Evolutionary conservation across 768 basidiomycete genomes (phyloP).

Genomic region (Hemileccinum impolitum): DNA sequence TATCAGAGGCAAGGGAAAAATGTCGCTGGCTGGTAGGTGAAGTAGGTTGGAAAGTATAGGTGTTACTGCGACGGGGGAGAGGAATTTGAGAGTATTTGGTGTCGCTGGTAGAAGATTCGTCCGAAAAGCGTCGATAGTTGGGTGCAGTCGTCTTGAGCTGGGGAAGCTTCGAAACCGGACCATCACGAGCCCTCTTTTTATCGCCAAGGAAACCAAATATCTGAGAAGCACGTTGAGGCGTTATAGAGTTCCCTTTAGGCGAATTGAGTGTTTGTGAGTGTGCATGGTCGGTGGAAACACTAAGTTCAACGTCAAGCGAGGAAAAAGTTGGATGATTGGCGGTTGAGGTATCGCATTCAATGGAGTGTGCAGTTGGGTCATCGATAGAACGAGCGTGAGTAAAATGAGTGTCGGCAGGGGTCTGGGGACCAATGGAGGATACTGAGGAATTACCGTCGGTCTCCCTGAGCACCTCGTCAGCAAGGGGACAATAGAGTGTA

Average conservation of each 20-base stretch:
- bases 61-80: conserved; percentile 9
- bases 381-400: conserved; percentile 38
- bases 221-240: conserved; percentile 68
- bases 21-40: conserved; percentile 11
- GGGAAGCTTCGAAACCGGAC: conserved; percentile 32
- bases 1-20: conserved; percentile 14
- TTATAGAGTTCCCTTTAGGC: conserved; percentile 43
- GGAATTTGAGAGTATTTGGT: conserved; percentile 19
- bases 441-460: conserved; percentile 41
- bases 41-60: conserved; percentile 10
- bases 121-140: conserved; percentile 21
- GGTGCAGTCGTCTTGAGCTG: conserved; percentile 25
- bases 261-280: conserved; percentile 14
- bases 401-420: conserved; percentile 44
- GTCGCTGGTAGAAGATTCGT: conserved; percentile 26
- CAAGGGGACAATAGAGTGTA: background rate
- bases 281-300: conserved; percentile 44
- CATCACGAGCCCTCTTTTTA: conserved; percentile 37
- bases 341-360: conserved; percentile 44
- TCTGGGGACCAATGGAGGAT: conserved; percentile 49
- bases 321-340: conserved; percentile 47
- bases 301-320: conserved; percentile 75
- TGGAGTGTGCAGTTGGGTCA: conserved; percentile 38
- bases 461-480: conserved; percentile 36
- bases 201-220: conserved; percentile 70